Evolutionary conservation across 192 early-diverging fungal genomes (phyloP).

Genomic region (Coemansia furcata): DNA sequence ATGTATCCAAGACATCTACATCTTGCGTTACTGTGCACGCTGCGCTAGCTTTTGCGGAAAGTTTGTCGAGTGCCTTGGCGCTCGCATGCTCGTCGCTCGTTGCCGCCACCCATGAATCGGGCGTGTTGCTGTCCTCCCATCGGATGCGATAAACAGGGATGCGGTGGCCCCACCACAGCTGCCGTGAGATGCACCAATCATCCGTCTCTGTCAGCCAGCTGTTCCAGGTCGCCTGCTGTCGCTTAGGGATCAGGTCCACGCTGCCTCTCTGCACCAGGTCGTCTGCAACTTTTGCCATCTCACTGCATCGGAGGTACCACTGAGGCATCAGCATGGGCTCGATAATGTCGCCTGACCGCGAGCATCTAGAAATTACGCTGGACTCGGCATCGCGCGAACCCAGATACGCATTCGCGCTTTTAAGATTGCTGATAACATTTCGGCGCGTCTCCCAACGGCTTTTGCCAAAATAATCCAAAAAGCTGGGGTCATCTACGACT

Average conservation of each 20-base stretch:
- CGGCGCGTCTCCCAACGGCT: slow-evolving; percentile 83
- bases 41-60: neutral
- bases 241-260: slow-evolving; percentile 69
- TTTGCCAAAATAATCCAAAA: slow-evolving; percentile 35
- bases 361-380: slow-evolving; percentile 69
- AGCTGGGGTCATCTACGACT: slow-evolving; percentile 30
- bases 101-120: slow-evolving; percentile 40
- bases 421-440: slow-evolving; percentile 64
- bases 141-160: slow-evolving; percentile 84
- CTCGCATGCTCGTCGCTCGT: slow-evolving; percentile 24
- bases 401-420: slow-evolving; percentile 64
- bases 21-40: slow-evolving; percentile 47
- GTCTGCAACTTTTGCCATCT: slow-evolving; percentile 69
- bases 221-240: slow-evolving; percentile 80
- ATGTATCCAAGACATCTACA: slow-evolving; percentile 94
- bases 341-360: slow-evolving; percentile 89
- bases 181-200: slow-evolving; percentile 98
- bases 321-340: slow-evolving; percentile 96
- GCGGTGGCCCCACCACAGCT: slow-evolving; percentile 98
- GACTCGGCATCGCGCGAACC: slow-evolving; percentile 76
- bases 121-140: slow-evolving; percentile 41
- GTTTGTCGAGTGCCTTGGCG: slow-evolving; percentile 29
- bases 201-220: slow-evolving; percentile 84
- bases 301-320: slow-evolving; percentile 89
- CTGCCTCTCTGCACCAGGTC: slow-evolving; percentile 62